Percentiles rank a stretch among this genome's conserved stretches.
These are phyloP conservation scores for Arbutus unedo DNA, from an alignment of 148 eudicot species.

Conservation along the genomic window DNA sequence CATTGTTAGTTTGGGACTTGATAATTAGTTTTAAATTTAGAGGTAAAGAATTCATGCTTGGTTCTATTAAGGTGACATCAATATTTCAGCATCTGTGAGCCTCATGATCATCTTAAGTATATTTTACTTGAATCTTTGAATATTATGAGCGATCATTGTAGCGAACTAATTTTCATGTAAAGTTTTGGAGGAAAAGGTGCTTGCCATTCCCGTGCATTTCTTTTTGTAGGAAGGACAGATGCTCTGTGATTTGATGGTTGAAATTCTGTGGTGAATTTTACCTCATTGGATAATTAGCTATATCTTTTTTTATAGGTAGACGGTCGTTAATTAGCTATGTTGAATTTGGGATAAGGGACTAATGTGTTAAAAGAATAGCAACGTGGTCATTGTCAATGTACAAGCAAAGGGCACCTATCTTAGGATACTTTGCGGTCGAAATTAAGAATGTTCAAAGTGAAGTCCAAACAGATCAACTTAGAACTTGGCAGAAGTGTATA, in stretches of 20 bases:
- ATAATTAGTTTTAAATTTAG: background rate
- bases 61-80: background rate
- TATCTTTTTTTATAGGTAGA: background rate
- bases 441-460: background rate
- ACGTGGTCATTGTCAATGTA: background rate
- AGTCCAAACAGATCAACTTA: background rate
- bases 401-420: background rate
- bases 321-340: background rate
- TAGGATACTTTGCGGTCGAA: background rate
- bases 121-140: background rate
- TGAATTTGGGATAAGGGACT: background rate
- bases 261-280: background rate
- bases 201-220: slow-evolving; percentile 5
- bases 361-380: background rate
- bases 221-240: background rate
- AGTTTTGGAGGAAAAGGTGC: background rate
- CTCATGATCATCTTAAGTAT: background rate
- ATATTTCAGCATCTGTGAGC: background rate
- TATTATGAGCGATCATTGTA: background rate
- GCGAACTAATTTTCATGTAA: background rate
- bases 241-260: background rate
- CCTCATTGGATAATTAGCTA: background rate
- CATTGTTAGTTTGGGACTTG: background rate
- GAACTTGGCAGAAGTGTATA: background rate
- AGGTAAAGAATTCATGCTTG: background rate